Evolutionary conservation across 495 filamentous ascomycete genomes (phyloP).

Genomic region (Hyaloscypha hepaticicola): DNA sequence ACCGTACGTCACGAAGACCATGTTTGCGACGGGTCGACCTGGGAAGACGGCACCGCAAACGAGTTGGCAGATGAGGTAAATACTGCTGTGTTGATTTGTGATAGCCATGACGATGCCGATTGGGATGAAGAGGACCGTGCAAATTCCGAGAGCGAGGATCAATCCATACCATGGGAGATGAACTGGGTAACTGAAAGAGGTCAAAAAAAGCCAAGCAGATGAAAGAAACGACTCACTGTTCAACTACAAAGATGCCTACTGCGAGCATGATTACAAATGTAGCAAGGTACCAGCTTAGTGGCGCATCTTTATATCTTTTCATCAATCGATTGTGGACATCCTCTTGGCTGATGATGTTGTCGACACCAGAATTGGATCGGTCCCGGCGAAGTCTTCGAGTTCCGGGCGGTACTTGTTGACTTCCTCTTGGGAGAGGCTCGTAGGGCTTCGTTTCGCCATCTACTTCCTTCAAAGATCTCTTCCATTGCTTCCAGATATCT

Average conservation of each 20-base stretch:
- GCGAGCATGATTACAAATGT: constrained; percentile 68
- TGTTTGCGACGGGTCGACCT: constrained; percentile 80
- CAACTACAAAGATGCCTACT: constrained; percentile 79
- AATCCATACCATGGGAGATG: constrained; percentile 78
- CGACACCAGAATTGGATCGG: constrained; percentile 39
- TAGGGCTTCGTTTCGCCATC: constrained; percentile 45
- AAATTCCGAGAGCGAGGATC: constrained; percentile 71
- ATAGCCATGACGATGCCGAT: constrained; percentile 86
- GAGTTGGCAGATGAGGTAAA: constrained; percentile 81
- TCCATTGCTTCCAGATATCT: constrained; percentile 72
- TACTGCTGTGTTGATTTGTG: constrained; percentile 77
- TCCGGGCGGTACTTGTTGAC: neutral
- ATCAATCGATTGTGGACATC: constrained; percentile 80
- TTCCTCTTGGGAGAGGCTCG: constrained; percentile 39
- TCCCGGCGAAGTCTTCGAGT: constrained; percentile 34
- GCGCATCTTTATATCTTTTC: constrained; percentile 71
- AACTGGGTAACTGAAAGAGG: constrained; percentile 59
- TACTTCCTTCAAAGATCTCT: constrained; percentile 48
- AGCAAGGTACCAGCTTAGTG: constrained; percentile 72
- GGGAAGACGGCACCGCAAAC: constrained; percentile 77
- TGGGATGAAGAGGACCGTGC: constrained; percentile 70
- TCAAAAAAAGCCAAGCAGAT: constrained; percentile 19
- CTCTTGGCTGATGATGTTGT: constrained; percentile 61
- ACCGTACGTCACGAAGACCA: constrained; percentile 86
- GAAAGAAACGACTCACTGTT: constrained; percentile 53